Evolutionary conservation across 202 grass and related monocot species (phyloP).

Genomic region (Panicum virgatum): DNA sequence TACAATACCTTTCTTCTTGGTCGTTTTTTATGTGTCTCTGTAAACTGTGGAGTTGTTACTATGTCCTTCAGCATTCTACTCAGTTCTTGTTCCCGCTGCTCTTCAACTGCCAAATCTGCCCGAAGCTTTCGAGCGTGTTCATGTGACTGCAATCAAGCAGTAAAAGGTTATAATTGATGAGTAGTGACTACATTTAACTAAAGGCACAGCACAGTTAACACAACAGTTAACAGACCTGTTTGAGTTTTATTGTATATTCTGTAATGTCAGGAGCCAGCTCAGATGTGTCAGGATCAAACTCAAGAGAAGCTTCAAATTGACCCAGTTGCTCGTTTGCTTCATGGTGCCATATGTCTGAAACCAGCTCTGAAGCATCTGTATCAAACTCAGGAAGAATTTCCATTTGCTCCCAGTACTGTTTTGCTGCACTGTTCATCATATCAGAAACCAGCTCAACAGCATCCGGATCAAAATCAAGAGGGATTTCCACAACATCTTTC

Average conservation of each 20-base stretch:
- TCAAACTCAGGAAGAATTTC: conserved; percentile 10
- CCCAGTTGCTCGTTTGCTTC: background rate
- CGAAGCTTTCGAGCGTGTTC: conserved; percentile 68
- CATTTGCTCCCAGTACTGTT: conserved; percentile 44
- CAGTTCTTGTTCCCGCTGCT: conserved; percentile 73
- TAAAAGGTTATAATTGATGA: conserved; percentile 8
- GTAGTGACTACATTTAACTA: background rate
- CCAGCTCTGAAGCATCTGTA: conserved; percentile 20
- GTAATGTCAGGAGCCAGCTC: conserved; percentile 65
- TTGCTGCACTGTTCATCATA: conserved; percentile 37
- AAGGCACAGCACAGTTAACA: background rate
- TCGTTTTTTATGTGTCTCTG: conserved; percentile 41
- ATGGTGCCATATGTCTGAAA: background rate
- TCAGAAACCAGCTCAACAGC: conserved; percentile 51
- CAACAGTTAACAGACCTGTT: conserved; percentile 53
- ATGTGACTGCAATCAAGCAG: conserved; percentile 66
- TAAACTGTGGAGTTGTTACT: conserved; percentile 56
- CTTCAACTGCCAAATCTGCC: conserved; percentile 84
- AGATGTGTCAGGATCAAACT: conserved; percentile 50
- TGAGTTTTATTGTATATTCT: conserved; percentile 75
- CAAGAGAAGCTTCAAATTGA: conserved; percentile 30
- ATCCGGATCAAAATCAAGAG: conserved; percentile 55
- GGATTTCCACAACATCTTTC: conserved; percentile 32
- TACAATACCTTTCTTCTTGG: conserved; percentile 69
- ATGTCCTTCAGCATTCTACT: conserved; percentile 87